Evolutionary conservation across 2,329 filamentous ascomycete species (phyloP).

Genomic region (Aspergillus fijiensis): DNA sequence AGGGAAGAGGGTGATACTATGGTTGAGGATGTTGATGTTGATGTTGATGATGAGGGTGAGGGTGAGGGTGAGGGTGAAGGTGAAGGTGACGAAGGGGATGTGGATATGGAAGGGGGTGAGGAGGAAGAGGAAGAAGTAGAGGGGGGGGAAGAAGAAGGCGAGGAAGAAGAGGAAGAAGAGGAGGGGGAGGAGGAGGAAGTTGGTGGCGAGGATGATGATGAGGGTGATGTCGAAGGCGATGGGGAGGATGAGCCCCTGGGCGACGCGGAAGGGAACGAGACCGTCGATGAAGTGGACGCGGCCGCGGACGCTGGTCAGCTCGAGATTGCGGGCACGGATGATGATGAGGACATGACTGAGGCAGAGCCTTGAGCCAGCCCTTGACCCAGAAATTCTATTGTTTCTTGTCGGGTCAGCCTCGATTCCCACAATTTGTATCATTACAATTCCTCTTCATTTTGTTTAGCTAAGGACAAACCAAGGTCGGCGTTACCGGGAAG

Average conservation of each 20-base stretch:
- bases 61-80: conserved; percentile 19
- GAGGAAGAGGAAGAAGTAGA: conserved; percentile 20
- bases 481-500: background rate
- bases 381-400: background rate
- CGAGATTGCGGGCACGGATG: background rate
- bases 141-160: conserved; percentile 6
- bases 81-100: conserved; percentile 22
- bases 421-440: too few relatives aligned
- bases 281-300: conserved; percentile 13
- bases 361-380: background rate
- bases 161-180: conserved; percentile 11
- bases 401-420: background rate
- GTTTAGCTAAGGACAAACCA: background rate
- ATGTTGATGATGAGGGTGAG: background rate
- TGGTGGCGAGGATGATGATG: conserved; percentile 9
- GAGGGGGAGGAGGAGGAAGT: conserved; percentile 18
- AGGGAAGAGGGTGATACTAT: conserved; percentile 13
- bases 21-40: too few relatives aligned
- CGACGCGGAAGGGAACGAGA: conserved; percentile 13
- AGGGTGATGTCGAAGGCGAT: conserved; percentile 7
- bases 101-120: conserved; percentile 7
- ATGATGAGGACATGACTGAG: conserved; percentile 4
- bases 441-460: too few relatives aligned
- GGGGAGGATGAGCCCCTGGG: conserved; percentile 9
- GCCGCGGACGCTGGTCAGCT: background rate